Conservation (phyloP, 2,329 filamentous ascomycete genomes). For the Hypomyces perniciosus region DNA sequence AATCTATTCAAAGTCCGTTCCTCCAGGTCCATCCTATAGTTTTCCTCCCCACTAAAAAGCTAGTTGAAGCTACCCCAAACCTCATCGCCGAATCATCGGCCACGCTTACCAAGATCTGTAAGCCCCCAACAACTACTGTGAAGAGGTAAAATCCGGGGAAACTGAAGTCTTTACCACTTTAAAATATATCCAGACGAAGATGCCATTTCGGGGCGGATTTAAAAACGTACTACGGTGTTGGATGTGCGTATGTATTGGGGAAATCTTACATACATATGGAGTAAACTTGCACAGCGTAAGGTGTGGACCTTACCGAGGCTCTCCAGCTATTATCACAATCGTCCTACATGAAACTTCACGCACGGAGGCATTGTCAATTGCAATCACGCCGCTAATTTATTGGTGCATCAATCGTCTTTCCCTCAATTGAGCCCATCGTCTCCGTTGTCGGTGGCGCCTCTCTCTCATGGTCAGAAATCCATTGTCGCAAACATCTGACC, state of each 20-base stretch:
- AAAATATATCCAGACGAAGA: no score
- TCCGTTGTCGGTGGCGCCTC: background rate
- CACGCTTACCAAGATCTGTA: slow-evolving; percentile 1
- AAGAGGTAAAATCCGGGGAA: no score
- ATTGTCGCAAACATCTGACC: background rate
- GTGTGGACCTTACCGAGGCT: background rate
- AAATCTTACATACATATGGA: background rate
- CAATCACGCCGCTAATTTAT: background rate
- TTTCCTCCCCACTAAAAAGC: slow-evolving; percentile 6
- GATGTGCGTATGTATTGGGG: background rate
- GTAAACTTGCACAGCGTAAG: no score
- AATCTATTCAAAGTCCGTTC: background rate
- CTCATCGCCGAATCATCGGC: slow-evolving; percentile 5
- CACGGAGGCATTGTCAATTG: background rate
- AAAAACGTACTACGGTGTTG: background rate
- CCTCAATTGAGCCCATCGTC: background rate
- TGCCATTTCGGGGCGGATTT: no score
- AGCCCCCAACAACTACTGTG: background rate
- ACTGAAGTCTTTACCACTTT: no score
- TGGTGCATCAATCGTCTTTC: background rate
- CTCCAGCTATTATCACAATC: background rate
- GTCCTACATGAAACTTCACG: background rate
- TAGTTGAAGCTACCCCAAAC: slow-evolving; percentile 1
- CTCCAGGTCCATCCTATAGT: background rate
- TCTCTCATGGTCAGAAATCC: background rate